Evolutionary conservation across 805 yeast species (phyloP).

Genomic region (Candida namnaoensis): DNA sequence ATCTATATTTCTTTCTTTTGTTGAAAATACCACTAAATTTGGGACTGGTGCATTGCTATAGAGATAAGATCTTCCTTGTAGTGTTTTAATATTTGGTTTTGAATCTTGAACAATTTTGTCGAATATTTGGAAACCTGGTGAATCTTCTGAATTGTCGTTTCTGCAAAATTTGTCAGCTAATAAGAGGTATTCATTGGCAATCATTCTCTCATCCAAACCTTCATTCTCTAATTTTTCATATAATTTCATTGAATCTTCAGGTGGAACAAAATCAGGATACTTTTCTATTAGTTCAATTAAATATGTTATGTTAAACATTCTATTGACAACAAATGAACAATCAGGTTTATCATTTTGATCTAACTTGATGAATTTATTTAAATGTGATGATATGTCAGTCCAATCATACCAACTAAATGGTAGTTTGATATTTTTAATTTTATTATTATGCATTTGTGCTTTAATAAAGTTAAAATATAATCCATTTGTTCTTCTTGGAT

Average conservation of each 20-base stretch:
- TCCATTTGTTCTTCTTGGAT: conserved; percentile 49
- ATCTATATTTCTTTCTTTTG: too few relatives aligned
- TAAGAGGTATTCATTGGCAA: too few relatives aligned
- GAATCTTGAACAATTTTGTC: conserved; percentile 24
- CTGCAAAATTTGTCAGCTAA: not conserved
- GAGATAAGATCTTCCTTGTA: conserved; percentile 30
- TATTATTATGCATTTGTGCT: not conserved
- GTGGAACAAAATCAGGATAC: too few relatives aligned
- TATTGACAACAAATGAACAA: conserved; percentile 9
- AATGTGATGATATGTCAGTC: conserved; percentile 32
- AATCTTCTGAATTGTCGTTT: conserved; percentile 8
- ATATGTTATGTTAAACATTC: not conserved
- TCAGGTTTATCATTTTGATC: conserved; percentile 11
- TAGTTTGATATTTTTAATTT: conserved; percentile 12
- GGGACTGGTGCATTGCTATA: conserved; percentile 25
- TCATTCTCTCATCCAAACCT: too few relatives aligned
- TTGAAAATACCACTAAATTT: too few relatives aligned
- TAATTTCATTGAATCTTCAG: too few relatives aligned
- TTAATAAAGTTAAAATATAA: conserved; percentile 35
- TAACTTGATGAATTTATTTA: conserved; percentile 28
- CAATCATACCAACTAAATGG: conserved; percentile 56
- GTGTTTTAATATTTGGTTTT: conserved; percentile 16
- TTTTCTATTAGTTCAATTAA: not conserved
- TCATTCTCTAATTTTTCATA: too few relatives aligned
- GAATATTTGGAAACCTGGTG: conserved; percentile 30